A percentile compares a stretch with the other conserved stretches of the same genome.
Conservation (phyloP, 768 basidiomycete genomes). For the Leccinum boreale region DNA sequence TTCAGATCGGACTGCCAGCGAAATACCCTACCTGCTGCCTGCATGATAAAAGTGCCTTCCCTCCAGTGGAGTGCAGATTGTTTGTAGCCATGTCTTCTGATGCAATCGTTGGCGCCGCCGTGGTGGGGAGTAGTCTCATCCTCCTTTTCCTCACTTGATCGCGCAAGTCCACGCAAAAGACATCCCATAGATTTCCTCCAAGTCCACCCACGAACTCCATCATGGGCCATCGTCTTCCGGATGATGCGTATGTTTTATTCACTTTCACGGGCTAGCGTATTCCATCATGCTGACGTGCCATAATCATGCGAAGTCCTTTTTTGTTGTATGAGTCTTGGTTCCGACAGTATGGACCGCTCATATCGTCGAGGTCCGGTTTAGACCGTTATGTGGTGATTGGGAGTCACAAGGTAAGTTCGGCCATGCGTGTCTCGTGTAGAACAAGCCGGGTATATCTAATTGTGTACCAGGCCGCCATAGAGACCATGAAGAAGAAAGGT, state of each 20-base stretch:
- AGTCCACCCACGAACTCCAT: constrained; percentile 4
- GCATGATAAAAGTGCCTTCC: no score
- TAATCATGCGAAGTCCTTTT: background rate
- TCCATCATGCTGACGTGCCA: no score
- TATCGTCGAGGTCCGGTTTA: constrained; percentile 47
- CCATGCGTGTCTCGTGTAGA: background rate
- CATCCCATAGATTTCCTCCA: background rate
- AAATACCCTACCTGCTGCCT: no score
- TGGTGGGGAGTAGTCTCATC: no score
- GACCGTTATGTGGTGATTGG: constrained; percentile 17
- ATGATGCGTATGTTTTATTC: constrained; percentile 1
- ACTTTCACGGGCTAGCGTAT: no score
- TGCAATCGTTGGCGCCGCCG: no score
- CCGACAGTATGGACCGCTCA: constrained; percentile 53
- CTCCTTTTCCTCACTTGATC: constrained; percentile 11
- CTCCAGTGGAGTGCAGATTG: no score
- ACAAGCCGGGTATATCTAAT: background rate
- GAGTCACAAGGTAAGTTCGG: constrained; percentile 10
- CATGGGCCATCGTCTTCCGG: background rate
- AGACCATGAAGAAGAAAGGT: constrained; percentile 60
- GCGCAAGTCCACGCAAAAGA: constrained; percentile 64
- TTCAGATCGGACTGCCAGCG: no score
- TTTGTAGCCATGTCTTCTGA: no score
- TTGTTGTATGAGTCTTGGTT: constrained; percentile 47
- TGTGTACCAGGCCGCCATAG: constrained; percentile 23